These are phyloP conservation scores for Miscanthus lutarioriparius DNA, from an alignment of 176 grass and related monocot genomes.

Conservation along the genomic window DNA sequence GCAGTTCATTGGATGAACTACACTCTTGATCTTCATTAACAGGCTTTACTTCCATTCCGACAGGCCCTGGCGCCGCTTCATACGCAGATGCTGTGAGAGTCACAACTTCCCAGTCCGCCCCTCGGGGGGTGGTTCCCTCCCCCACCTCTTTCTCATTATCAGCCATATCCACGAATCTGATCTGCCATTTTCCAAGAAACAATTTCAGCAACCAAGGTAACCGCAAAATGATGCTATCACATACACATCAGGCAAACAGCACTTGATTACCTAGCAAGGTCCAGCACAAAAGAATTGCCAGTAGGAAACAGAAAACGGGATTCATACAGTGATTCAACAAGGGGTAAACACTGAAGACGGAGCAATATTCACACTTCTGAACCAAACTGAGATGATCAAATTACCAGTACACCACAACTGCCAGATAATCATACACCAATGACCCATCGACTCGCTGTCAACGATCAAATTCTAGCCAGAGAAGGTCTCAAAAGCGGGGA, in stretches of 20 bases:
- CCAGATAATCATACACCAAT: not conserved
- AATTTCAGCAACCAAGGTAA: not conserved
- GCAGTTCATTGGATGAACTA: conserved; percentile 35
- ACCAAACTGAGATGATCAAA: not conserved
- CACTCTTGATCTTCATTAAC: not conserved
- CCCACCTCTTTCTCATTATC: conserved; percentile 57
- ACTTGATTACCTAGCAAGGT: not conserved
- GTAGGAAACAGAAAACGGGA: not conserved
- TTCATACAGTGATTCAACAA: not conserved
- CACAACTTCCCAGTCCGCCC: conserved; percentile 82
- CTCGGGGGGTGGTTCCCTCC: conserved; percentile 25
- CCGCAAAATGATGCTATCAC: not conserved
- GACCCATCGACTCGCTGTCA: not conserved
- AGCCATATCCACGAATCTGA: conserved; percentile 54
- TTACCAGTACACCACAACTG: not conserved
- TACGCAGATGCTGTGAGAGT: conserved; percentile 70
- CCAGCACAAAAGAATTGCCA: not conserved
- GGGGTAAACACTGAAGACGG: not conserved
- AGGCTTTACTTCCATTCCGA: not conserved
- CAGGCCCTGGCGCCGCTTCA: conserved; percentile 41
- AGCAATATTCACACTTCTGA: not conserved
- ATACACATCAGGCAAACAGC: not conserved
- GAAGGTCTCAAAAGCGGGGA: not conserved
- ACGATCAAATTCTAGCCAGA: not conserved
- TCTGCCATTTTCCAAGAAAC: not conserved